A percentile compares a stretch with the other conserved stretches of the same genome.
Conservation (phyloP, 2,329 filamentous ascomycete species). For the Botrytis aclada region DNA sequence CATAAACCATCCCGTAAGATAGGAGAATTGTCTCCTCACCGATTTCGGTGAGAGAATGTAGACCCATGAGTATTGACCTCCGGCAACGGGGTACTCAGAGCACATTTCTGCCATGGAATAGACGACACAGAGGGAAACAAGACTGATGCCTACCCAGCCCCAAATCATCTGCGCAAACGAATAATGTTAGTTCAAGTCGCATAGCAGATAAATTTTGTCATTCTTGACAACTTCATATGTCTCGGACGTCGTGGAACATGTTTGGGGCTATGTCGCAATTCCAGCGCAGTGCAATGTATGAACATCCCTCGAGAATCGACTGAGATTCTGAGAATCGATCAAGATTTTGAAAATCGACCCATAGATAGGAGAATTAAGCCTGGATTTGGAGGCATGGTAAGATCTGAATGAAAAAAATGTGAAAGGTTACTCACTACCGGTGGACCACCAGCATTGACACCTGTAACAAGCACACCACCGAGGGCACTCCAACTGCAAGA, state of each 20-base stretch:
- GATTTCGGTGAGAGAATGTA: conserved; percentile 52
- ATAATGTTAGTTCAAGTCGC: conserved; percentile 7
- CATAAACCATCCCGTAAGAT: conserved; percentile 49
- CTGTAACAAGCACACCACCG: conserved; percentile 54
- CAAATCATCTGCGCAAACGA: conserved; percentile 48
- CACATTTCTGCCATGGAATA: conserved; percentile 60
- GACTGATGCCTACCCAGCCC: conserved; percentile 52
- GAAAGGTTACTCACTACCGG: conserved; percentile 41
- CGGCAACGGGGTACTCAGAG: conserved; percentile 53
- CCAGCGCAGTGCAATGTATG: conserved; percentile 10
- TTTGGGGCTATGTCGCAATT: conserved; percentile 7
- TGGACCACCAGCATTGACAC: conserved; percentile 53
- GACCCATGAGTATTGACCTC: conserved; percentile 58
- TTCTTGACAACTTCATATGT: conserved; percentile 18
- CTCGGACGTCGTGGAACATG: conserved; percentile 20
- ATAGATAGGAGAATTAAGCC: conserved; percentile 19
- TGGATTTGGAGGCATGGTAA: not conserved
- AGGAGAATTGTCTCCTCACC: conserved; percentile 44
- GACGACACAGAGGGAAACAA: conserved; percentile 51
- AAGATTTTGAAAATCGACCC: conserved; percentile 5
- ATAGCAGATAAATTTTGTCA: conserved; percentile 13
- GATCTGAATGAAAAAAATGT: conserved; percentile 7
- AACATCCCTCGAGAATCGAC: not conserved
- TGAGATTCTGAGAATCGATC: not conserved
- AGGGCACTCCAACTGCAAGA: conserved; percentile 51